Base-by-base conservation (phyloP, 495 filamentous ascomycete species). In the Xylaria cubensis region DNA sequence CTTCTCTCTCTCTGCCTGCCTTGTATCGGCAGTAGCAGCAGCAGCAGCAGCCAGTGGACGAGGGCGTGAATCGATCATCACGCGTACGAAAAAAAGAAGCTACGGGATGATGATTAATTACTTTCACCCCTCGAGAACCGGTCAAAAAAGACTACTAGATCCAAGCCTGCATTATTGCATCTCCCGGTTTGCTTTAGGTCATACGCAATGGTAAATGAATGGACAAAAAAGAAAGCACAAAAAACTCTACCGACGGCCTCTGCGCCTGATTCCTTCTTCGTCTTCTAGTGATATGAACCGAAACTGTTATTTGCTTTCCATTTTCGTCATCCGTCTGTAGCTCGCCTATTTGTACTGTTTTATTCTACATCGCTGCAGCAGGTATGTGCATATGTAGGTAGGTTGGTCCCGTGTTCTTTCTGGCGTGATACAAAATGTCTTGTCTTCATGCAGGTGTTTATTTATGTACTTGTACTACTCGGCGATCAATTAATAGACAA, bases 121-220 rank as follows among this genome's bases (percentile, higher is more conserved):
- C 44, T 63, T 36, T 21, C 44, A 51, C 26, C 58, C 26, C 56
- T 69, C 36, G 66, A 26, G 53, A 48, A 76, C 73, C 70, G 70
- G 58, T 55, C 56, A 69, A 55, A 74, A 73, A 53, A 61, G 58
- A 61, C 58, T 72, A 72, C 58, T 64, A 72, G 69, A 59, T 69
- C 73, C 67, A 77, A 71, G 73, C 58, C 58, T 29, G 58, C 69
- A 79, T 76, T 72, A 74, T 79, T 78, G 77, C 76, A 75, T 79
- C 74, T 77, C 74, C 76, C 74, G 76, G 74, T 76, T 79, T 64
- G 74, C 75, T 69, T 71, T 79, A 78, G 77, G 77, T 79, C 74
- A 64, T 79, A 74, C 75, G 74, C 77, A 79, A 79, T 76, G 77
- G 73, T 74, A 79, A 77, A 79, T 74, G 71, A 79, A 79, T 78